A percentile compares a stretch with the other conserved stretches of the same genome.
These are phyloP conservation scores for Solanum chilense DNA, from an alignment of 257 asterid species.

Conservation along the genomic window DNA sequence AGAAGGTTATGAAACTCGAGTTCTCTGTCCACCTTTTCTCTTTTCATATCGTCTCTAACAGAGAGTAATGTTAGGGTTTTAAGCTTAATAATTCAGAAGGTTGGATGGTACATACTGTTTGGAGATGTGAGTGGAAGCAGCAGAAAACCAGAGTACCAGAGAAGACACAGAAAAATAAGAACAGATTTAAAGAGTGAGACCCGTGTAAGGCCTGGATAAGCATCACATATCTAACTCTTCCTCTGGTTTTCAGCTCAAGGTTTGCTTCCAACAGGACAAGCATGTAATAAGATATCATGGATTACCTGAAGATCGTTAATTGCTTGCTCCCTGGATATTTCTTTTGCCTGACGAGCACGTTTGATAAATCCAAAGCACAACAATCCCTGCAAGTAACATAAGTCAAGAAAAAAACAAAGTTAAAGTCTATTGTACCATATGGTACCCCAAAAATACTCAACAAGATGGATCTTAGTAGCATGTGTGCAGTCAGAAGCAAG, in stretches of 20 bases:
- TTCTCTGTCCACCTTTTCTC: neutral
- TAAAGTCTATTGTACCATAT: neutral
- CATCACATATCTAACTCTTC: neutral
- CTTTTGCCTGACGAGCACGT: constrained; percentile 76
- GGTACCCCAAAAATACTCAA: neutral
- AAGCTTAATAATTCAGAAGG: neutral
- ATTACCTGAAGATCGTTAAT: constrained; percentile 73
- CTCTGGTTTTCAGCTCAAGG: neutral
- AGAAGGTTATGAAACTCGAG: neutral
- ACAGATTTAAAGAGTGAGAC: neutral
- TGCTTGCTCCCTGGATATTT: constrained; percentile 72
- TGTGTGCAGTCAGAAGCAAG: neutral
- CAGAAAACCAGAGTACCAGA: neutral
- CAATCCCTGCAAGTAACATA: constrained; percentile 41
- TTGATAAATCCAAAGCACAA: constrained; percentile 75
- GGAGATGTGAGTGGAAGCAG: neutral
- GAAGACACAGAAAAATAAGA: neutral
- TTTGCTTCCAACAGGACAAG: neutral
- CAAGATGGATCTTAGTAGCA: neutral
- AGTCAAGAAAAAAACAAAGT: neutral
- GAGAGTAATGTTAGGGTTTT: neutral
- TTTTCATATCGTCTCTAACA: neutral
- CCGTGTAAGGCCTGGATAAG: neutral
- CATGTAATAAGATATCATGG: neutral
- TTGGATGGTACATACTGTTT: neutral